Base-by-base conservation (phyloP, 2,329 filamentous ascomycete species). In the Pyricularia sp. region DNA sequence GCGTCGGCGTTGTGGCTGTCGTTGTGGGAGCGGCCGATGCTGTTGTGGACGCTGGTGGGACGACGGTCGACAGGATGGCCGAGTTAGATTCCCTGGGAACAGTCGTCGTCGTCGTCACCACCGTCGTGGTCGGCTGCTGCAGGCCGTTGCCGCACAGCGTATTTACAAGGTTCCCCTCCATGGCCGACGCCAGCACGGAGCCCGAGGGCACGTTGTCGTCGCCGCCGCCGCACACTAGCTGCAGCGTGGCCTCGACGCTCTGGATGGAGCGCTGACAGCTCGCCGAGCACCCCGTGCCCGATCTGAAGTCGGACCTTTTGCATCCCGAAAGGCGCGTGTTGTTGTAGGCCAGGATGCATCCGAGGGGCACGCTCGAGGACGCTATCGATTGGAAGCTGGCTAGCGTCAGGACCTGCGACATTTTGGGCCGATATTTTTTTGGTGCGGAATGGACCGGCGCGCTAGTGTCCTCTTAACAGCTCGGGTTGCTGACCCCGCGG, bases 181-280 rank as follows among this genome's bases (percentile, higher is more conserved):
- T 72, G 1, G 77, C 79, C 55, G 78, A 76, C 5, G 75, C 76
- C 17, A 83, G 71, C 14, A 83, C 70, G 1, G 81, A 78, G 20
- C 75, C 72, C 0, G 71, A 65, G 23, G 74, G 70, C 0, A 88
- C 89, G 17, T 86, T 85, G 28, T 90, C 91, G 68, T 92, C 90
- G 4, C 90, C 90, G 69, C 92, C 91, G 4, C 90, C 90, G 75
- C 94, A 94, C 78, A 90, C 87, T 61, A 84, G 81, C 65, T 86
- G 84, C 55, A 91, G 85, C 36, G 90, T 91, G 73, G 94, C 90
- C 66, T 91, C 89, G 77, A 96, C 89, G 66, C 95, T 83, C 72
- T 92, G 87, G 36, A 97, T 92, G 68, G 91, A 77, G 9, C 70
- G 70, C 59, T 74, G 74, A 71, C 82, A 84, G 3, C 68, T 69